These are phyloP conservation scores for Gynochthodes officinalis DNA, from an alignment of 257 asterid genomes.

Conservation along the genomic window DNA sequence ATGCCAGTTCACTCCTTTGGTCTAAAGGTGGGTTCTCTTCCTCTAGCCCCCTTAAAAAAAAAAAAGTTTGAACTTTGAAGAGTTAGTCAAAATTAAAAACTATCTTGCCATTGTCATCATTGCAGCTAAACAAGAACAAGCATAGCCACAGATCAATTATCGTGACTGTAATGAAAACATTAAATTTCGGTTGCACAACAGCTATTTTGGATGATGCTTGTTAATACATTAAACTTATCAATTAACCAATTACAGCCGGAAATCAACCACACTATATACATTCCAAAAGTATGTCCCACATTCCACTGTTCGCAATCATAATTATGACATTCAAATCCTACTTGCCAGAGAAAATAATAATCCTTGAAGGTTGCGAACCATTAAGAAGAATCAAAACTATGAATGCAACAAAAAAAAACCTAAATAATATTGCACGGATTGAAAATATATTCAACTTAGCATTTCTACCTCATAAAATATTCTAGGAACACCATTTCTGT, in stretches of 20 bases:
- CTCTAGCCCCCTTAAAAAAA: too few relatives aligned
- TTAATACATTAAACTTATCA: neutral
- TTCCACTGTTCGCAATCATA: neutral
- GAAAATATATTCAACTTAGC: neutral
- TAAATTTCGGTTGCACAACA: neutral
- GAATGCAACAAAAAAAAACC: neutral
- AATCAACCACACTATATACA: neutral
- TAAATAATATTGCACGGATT: neutral
- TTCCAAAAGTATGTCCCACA: neutral
- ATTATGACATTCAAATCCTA: neutral
- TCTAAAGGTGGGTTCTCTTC: too few relatives aligned
- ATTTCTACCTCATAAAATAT: constrained; percentile 37
- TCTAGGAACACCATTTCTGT: constrained; percentile 26
- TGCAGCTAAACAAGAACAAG: neutral
- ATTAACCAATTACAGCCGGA: neutral
- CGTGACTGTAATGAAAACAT: neutral
- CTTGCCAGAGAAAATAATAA: neutral
- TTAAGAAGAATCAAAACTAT: neutral
- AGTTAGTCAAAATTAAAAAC: neutral
- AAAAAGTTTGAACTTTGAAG: too few relatives aligned
- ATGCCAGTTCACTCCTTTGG: too few relatives aligned
- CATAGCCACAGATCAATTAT: neutral
- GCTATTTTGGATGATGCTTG: neutral
- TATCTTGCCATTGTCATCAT: neutral
- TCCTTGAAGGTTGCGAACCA: neutral